Conservation (phyloP, 2,329 filamentous ascomycete species). For the Fusarium armeniacum region DNA sequence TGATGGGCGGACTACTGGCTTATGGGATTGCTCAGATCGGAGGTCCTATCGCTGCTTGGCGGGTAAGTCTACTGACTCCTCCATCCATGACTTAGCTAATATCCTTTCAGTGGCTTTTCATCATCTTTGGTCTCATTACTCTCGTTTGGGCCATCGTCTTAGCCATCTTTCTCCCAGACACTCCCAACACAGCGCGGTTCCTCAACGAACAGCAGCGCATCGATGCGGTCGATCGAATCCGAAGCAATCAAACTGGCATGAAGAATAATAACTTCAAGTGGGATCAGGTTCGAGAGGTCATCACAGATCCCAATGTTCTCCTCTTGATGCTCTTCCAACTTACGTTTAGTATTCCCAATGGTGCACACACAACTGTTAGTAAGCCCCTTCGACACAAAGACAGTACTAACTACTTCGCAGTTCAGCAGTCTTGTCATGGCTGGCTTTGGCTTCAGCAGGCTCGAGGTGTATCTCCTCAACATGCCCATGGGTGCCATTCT, state of each 20-base stretch:
- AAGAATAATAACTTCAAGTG: conserved; percentile 43
- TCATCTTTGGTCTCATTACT: conserved; percentile 46
- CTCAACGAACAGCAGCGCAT: conserved; percentile 33
- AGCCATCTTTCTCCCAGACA: conserved; percentile 37
- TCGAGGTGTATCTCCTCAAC: conserved; percentile 44
- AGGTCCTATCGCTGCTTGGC: conserved; percentile 32
- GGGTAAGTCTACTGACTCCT: conserved; percentile 8
- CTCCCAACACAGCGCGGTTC: conserved; percentile 35
- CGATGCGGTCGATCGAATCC: conserved; percentile 36
- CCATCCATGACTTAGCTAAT: fast-evolving
- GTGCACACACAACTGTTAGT: conserved; percentile 41
- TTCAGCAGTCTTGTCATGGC: conserved; percentile 48
- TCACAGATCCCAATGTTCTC: conserved; percentile 42
- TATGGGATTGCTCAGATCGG: conserved; percentile 45
- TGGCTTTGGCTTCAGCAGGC: conserved; percentile 40
- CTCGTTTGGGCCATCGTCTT: conserved; percentile 35
- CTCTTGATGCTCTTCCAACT: conserved; percentile 43
- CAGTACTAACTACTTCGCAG: conserved; percentile 4
- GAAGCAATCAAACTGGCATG: conserved; percentile 43
- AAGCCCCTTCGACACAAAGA: fast-evolving
- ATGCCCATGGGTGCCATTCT: conserved; percentile 45
- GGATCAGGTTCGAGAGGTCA: conserved; percentile 42
- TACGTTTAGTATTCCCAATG: conserved; percentile 42
- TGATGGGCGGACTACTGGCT: conserved; percentile 40
- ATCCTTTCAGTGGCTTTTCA: conserved; percentile 33